Base-by-base conservation (phyloP, 2,329 filamentous ascomycete genomes). In the Sarocladium brachiariae region DNA sequence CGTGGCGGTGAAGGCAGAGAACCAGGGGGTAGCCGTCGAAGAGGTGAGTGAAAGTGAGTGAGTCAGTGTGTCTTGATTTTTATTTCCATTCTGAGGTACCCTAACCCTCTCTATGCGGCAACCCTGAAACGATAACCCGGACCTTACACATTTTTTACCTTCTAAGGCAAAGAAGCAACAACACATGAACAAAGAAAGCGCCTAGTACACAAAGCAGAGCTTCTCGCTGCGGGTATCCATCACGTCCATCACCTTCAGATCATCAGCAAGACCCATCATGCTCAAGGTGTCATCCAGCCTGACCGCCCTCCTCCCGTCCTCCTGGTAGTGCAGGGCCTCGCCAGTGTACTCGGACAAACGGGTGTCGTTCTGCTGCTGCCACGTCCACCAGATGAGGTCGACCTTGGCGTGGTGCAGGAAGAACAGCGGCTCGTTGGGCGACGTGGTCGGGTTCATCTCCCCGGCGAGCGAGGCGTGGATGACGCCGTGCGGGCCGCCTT, bases 361-460 rank as follows among this genome's bases (percentile, higher is more conserved):
- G 6, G 6, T 25, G 18, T 35, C 46, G 30, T 51, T n/a, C 50
- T 51, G n/a, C 35, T 49, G 49, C 50, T 53, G 52, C 52, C 52
- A 53, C 21, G 38, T 38, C 49, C 49, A 53, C 49, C 50, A 53
- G 7, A 53, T 25, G 9, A 30, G 33, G 24, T 53, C 52, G 14
- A 53, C 43, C 30, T 49, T 23, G 13, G 49, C 45, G 35, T 53
- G 52, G 37, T 51, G 49, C 25, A 53, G 45, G 37, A 55, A 61
- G 54, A 61, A 61, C 9, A 54, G 54, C 2, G 39, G 50, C 30
- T 51, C 50, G 10, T 47, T 51, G 16, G 2, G 39, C 5, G 62
- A 63, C 2, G 61, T 63, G 4, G 58, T 50, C 1, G 55, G 52
- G 1, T 51, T 53, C 52, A 66, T 60, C 27, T 67, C 64, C 3